Evolutionary conservation across 331 rosid species (phyloP).

Genomic region (Cucumis variabilis): DNA sequence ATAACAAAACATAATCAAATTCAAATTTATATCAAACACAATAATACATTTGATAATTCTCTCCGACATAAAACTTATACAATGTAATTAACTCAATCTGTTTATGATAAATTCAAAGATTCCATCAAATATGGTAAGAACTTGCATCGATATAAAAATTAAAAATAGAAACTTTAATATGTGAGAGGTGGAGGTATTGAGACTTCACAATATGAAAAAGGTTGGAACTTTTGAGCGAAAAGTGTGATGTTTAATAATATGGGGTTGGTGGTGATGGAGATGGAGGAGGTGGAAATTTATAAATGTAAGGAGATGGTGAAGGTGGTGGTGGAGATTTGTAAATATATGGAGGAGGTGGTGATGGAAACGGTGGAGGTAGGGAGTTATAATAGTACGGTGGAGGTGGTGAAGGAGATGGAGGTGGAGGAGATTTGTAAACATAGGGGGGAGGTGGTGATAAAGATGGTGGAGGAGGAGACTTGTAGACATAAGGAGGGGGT

Average conservation of each 20-base stretch:
- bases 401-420: neutral
- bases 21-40: neutral
- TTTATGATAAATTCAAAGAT: neutral
- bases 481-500: neutral
- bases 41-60: neutral
- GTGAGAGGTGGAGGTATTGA: neutral
- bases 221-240: neutral
- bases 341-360: neutral
- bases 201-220: neutral
- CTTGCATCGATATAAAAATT: neutral
- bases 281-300: neutral
- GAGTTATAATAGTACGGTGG: neutral
- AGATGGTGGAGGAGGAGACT: neutral
- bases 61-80: neutral
- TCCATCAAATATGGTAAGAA: neutral
- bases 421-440: neutral
- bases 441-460: slow-evolving; percentile 1
- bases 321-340: neutral
- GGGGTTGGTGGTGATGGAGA: neutral
- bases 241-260: neutral
- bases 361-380: neutral
- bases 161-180: neutral
- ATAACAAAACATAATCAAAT: neutral
- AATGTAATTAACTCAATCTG: neutral
- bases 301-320: neutral